phyloP scores from a whole-genome alignment of 2,329 filamentous ascomycete species.

The Colletotrichum truncatum region DNA sequence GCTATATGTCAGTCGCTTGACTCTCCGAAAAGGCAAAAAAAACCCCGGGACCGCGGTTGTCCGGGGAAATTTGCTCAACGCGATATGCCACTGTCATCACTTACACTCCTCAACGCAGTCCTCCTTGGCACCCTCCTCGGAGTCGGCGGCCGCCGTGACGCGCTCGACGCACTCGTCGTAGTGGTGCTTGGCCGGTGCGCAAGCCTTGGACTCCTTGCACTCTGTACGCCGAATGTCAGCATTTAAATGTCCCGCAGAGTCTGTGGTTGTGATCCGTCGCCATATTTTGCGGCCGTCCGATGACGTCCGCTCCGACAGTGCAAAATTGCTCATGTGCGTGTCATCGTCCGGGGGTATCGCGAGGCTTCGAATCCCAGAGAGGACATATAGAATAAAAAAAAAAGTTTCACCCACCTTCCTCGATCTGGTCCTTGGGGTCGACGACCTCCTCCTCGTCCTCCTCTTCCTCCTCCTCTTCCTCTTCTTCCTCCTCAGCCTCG shows the following conservation, averaged over 20 bases:
- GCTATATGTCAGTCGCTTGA: neutral
- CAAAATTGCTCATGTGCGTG: slow-evolving; percentile 14
- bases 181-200: slow-evolving; percentile 93
- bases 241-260: neutral
- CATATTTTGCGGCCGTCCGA: neutral
- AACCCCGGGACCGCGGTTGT: no score
- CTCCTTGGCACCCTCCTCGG: slow-evolving; percentile 80
- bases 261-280: neutral
- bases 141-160: slow-evolving; percentile 74
- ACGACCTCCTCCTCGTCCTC: slow-evolving; percentile 82
- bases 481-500: slow-evolving; percentile 58
- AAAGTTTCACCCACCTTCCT: slow-evolving; percentile 97
- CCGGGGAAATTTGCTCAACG: no score
- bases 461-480: slow-evolving; percentile 68
- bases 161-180: slow-evolving; percentile 98
- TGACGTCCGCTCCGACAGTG: neutral
- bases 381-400: slow-evolving; percentile 37
- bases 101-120: slow-evolving; percentile 99
- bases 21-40: no score
- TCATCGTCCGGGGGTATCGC: slow-evolving; percentile 10
- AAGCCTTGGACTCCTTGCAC: slow-evolving; percentile 87
- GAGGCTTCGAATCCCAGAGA: neutral
- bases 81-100: slow-evolving; percentile 46
- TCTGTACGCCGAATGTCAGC: slow-evolving; percentile 63
- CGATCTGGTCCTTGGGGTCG: slow-evolving; percentile 87